phyloP scores from a whole-genome alignment of 108 stramenopile species.

The Stephanodiscus triporus region DNA sequence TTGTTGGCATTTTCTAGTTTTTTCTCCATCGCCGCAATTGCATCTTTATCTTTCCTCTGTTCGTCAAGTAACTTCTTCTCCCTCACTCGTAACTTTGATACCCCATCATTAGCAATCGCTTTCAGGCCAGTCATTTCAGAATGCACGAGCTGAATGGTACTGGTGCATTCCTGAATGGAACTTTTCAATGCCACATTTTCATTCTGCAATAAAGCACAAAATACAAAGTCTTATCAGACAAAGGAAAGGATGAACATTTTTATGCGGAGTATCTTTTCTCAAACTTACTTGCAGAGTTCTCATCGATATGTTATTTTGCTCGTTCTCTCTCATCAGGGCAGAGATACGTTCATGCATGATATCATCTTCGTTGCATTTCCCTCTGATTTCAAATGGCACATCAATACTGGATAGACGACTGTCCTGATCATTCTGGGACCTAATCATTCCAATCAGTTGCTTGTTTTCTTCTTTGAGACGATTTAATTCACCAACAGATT shows the following conservation, averaged over 20 bases:
- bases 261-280: neutral
- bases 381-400: constrained; percentile 38
- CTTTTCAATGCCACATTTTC: constrained; percentile 45
- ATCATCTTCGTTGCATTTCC: constrained; percentile 28
- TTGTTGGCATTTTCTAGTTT: constrained; percentile 33
- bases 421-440: constrained; percentile 25
- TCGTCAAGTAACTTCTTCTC: constrained; percentile 2
- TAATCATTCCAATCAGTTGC: constrained; percentile 16
- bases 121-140: constrained; percentile 45
- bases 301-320: constrained; percentile 52
- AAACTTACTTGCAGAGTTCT: constrained; percentile 33
- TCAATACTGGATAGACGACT: constrained; percentile 12
- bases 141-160: constrained; percentile 32
- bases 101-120: constrained; percentile 25
- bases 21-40: constrained; percentile 23
- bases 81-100: constrained; percentile 21
- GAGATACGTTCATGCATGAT: constrained; percentile 41
- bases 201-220: constrained; percentile 9
- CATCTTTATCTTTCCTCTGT: constrained; percentile 7
- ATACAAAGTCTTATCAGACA: no score
- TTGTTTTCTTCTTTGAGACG: constrained; percentile 44
- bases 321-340: constrained; percentile 48
- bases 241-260: neutral
- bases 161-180: constrained; percentile 38
- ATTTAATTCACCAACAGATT: constrained; percentile 43